Conservation (phyloP, 1,284 basidiomycete genomes). For the Jaminaea rosea region DNA sequence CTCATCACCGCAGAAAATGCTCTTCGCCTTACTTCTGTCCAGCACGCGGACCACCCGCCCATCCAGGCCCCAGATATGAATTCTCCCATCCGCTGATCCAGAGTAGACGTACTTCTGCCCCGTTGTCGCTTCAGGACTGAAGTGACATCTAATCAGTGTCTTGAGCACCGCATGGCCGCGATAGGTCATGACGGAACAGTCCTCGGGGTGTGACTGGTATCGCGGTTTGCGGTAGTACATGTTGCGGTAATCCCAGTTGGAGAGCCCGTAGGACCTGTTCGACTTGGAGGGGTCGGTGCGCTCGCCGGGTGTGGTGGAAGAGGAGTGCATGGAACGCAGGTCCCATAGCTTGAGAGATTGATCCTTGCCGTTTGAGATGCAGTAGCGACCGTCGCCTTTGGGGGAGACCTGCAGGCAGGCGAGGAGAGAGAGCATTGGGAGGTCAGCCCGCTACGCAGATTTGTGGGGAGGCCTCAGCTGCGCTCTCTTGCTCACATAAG, state of each 20-base stretch:
- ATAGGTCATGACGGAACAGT: slow-evolving; percentile 89
- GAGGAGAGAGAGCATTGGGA: too few relatives aligned
- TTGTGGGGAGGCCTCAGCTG: too few relatives aligned
- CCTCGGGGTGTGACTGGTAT: slow-evolving; percentile 59
- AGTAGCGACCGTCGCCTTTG: slow-evolving; percentile 76
- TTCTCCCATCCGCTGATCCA: slow-evolving; percentile 66
- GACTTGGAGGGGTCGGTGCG: slow-evolving; percentile 46
- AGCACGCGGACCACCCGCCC: slow-evolving; percentile 73
- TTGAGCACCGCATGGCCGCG: slow-evolving; percentile 81
- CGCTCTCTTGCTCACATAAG: too few relatives aligned
- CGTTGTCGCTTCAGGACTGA: slow-evolving; percentile 82
- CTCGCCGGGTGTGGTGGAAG: slow-evolving; percentile 17
- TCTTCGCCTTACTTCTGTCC: slow-evolving; percentile 65
- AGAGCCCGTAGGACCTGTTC: slow-evolving; percentile 56
- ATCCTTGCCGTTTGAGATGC: slow-evolving; percentile 96
- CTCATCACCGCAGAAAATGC: neutral
- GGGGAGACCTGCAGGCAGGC: too few relatives aligned
- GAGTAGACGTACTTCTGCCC: slow-evolving; percentile 89
- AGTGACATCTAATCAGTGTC: slow-evolving; percentile 91
- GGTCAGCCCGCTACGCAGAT: too few relatives aligned
- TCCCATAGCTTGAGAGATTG: slow-evolving; percentile 89
- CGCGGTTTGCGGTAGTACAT: slow-evolving; percentile 52
- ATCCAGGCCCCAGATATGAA: slow-evolving; percentile 86
- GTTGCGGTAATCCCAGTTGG: slow-evolving; percentile 70
- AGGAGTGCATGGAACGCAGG: slow-evolving; percentile 78